Percentiles rank a stretch among this genome's conserved stretches.
Evolutionary conservation across 1,139 yeast genomes (phyloP).

Genomic region (Protomyces lactucae-debilis): DNA sequence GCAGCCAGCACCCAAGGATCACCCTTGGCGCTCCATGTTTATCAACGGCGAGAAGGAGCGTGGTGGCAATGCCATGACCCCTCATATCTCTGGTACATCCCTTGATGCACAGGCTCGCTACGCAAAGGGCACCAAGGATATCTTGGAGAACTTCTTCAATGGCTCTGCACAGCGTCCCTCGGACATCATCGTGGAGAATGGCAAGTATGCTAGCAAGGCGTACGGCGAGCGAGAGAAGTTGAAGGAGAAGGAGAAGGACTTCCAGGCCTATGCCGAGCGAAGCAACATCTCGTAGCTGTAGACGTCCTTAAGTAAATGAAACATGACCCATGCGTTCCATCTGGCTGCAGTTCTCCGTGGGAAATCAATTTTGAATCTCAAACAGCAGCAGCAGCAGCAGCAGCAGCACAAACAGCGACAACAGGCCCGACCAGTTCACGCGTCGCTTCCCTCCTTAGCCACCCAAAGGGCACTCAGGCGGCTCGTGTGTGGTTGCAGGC

Average conservation of each 20-base stretch:
- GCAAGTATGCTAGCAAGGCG: slow-evolving; percentile 68
- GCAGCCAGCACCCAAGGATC: slow-evolving; percentile 72
- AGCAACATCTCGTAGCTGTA: slow-evolving; percentile 8
- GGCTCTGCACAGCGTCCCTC: slow-evolving; percentile 65
- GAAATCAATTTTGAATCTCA: too few relatives aligned
- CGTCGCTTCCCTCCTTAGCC: too few relatives aligned
- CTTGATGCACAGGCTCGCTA: slow-evolving; percentile 75
- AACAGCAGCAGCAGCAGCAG: too few relatives aligned
- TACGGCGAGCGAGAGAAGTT: slow-evolving; percentile 46
- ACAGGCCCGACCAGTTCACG: too few relatives aligned
- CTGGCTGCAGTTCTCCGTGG: too few relatives aligned
- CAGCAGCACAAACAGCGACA: too few relatives aligned
- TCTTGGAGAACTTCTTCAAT: slow-evolving; percentile 58
- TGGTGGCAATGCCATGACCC: slow-evolving; percentile 81
- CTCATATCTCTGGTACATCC: slow-evolving; percentile 75
- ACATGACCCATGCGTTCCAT: too few relatives aligned
- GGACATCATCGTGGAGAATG: slow-evolving; percentile 66
- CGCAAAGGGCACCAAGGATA: slow-evolving; percentile 61
- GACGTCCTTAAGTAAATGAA: neutral
- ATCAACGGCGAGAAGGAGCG: slow-evolving; percentile 51
- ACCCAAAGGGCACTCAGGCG: too few relatives aligned
- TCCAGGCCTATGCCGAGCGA: slow-evolving; percentile 18
- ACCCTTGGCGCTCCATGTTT: slow-evolving; percentile 68
- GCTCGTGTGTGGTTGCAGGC: too few relatives aligned
- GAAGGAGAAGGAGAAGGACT: slow-evolving; percentile 15